Conservation (phyloP, 192 early-diverging fungal species). For the Coemansia sp. region DNA sequence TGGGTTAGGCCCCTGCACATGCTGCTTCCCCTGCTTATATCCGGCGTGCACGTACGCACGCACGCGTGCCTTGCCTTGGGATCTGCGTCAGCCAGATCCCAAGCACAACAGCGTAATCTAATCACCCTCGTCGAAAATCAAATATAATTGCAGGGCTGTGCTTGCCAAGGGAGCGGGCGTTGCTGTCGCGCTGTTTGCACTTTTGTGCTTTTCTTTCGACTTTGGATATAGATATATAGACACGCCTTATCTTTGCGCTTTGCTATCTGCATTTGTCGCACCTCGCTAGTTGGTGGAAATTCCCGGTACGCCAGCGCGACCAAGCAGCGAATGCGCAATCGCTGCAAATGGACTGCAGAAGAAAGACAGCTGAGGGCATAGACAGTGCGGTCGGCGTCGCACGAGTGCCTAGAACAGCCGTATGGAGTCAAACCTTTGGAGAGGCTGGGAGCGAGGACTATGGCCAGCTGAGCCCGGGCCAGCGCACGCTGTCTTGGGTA, state of each 20-base stretch:
- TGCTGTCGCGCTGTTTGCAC: too few relatives aligned
- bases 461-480: conserved; percentile 22
- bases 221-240: neutral
- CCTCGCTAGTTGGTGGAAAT: neutral
- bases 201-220: neutral
- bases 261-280: conserved; percentile 1
- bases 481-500: conserved; percentile 43
- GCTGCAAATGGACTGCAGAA: conserved; percentile 11
- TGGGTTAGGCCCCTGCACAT: neutral
- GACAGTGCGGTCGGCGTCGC: neutral
- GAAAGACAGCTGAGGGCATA: neutral
- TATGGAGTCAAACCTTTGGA: conserved; percentile 1
- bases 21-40: neutral
- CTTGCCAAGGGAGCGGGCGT: neutral
- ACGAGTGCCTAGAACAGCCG: neutral
- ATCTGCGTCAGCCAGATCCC: neutral
- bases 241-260: neutral
- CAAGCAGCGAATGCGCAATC: conserved; percentile 10
- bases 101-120: neutral
- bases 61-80: neutral
- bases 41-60: neutral
- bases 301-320: neutral
- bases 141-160: neutral
- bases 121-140: neutral
- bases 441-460: conserved; percentile 22